Evolutionary conservation across 2,329 filamentous ascomycete species (phyloP), one percentile per base, ranked within the genome.

Genomic region (Paecilomyces fulvus): DNA sequence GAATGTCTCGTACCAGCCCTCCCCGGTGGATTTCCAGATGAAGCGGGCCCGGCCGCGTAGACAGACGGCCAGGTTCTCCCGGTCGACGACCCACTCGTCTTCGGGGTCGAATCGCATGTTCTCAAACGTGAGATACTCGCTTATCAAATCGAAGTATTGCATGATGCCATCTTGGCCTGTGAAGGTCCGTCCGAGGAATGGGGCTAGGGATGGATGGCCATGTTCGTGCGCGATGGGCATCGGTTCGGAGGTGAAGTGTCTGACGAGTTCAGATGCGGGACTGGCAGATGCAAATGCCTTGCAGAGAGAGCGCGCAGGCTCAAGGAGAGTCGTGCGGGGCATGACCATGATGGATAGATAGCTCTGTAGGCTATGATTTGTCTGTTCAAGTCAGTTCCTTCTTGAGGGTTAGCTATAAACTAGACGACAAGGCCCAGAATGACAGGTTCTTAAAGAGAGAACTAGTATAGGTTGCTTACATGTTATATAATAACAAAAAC

Each of bases 151-250:
- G 56, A 77, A 76, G 60, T 77, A 77, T 14, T 63, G 57, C 28
- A 56, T 55, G 9, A 75, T 56, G 0, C 70, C 73, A 11, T 69
- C 63, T 3, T 53, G 53, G 37, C 75, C 74, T 11, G 61, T 69
- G 60, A 74, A 76, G n/a, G 67, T 63, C 12, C 71, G 72, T 30
- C 75, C 74, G 3, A 77, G 63, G 61, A 76, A 77, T 1, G 75
- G 74, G 3, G 73, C 71, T 20, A 75, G 64, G n/a, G 63, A 53
- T 1, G 65, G 61, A 25, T 73, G 69, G n/a, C 75, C 75, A 61
- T 76, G 70, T 60, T 77, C 75, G 57, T 73, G 63, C 49, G 65
- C 67, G 31, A 63, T 54, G 0, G 64, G 67, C 21, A 53, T 53
- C 2, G 68, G 65, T 10, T 56, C 30, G 1, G 61, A 62, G 14